Conservation (phyloP, 768 basidiomycete species). For the Pisolithus sp. region DNA sequence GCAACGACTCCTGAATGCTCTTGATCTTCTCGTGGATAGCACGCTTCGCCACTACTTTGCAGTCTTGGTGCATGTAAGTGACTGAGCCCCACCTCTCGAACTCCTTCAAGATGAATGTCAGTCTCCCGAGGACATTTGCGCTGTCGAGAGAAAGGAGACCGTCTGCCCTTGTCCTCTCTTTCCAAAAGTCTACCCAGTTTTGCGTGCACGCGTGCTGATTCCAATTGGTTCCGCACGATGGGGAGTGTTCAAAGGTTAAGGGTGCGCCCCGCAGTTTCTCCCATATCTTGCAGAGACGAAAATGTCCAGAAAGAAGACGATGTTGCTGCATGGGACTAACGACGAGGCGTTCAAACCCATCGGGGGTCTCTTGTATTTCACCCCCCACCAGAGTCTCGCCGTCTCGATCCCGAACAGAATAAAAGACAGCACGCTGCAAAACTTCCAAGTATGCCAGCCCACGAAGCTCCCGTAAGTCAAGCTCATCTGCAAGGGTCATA, state of each 20-base stretch:
- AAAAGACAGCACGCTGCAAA: slow-evolving; percentile 52
- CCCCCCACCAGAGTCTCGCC: slow-evolving; percentile 22
- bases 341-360: slow-evolving; percentile 41
- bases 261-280: slow-evolving; percentile 53
- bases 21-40: slow-evolving; percentile 51
- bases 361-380: slow-evolving; percentile 25
- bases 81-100: slow-evolving; percentile 66
- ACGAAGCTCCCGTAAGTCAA: slow-evolving; percentile 51
- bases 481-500: slow-evolving; percentile 68
- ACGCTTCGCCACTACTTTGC: slow-evolving; percentile 51
- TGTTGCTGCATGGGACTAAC: slow-evolving; percentile 55
- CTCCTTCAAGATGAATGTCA: slow-evolving; percentile 58
- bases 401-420: slow-evolving; percentile 9
- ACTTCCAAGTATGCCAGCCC: slow-evolving; percentile 68
- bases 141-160: slow-evolving; percentile 50
- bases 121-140: slow-evolving; percentile 62
- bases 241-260: slow-evolving; percentile 57
- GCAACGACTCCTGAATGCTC: slow-evolving; percentile 50
- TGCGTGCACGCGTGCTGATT: slow-evolving; percentile 67
- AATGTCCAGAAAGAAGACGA: slow-evolving; percentile 63
- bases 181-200: slow-evolving; percentile 76
- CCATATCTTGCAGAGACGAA: slow-evolving; percentile 62
- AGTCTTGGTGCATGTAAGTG: slow-evolving; percentile 78
- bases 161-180: slow-evolving; percentile 63
- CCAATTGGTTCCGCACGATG: slow-evolving; percentile 61